Evolutionary conservation across 768 basidiomycete species (phyloP).

Genomic region (Mrakia blollopis): DNA sequence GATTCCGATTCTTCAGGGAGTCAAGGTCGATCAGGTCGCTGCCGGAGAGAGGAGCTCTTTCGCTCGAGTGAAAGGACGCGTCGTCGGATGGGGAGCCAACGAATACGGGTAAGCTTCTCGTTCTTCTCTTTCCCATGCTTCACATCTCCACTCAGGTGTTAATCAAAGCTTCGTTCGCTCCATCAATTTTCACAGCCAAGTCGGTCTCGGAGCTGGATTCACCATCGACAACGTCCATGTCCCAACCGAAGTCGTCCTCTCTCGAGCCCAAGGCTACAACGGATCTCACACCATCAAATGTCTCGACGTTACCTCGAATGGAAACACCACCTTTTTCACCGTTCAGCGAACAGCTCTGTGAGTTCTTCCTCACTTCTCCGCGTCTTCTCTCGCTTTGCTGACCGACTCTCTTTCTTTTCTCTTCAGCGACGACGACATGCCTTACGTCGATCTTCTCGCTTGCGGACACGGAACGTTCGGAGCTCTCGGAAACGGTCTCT

Average conservation of each 20-base stretch:
- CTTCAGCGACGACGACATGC: not conserved
- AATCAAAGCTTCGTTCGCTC: not conserved
- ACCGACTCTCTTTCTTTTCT: too few relatives aligned
- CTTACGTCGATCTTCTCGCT: constrained; percentile 20
- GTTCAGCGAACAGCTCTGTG: constrained; percentile 3
- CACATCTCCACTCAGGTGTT: not conserved
- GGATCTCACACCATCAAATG: constrained; percentile 15
- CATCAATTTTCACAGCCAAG: constrained; percentile 11
- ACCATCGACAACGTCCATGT: constrained; percentile 21
- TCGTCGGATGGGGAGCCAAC: constrained; percentile 29
- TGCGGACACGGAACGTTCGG: constrained; percentile 24
- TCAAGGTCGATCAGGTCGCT: constrained; percentile 24
- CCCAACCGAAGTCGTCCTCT: constrained; percentile 30
- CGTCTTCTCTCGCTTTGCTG: not conserved
- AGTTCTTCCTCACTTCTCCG: not conserved
- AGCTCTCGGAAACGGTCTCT: constrained; percentile 28
- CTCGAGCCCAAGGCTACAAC: not conserved
- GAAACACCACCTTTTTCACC: constrained; percentile 22
- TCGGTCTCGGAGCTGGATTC: constrained; percentile 21
- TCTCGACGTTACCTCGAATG: constrained; percentile 11
- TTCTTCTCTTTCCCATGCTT: not conserved
- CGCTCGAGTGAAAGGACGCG: constrained; percentile 11
- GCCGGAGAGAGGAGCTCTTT: constrained; percentile 13
- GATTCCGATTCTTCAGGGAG: constrained; percentile 17
- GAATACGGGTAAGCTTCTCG: constrained; percentile 11